Evolutionary conservation across 768 basidiomycete genomes (phyloP).

Genomic region (Xerocomellus chrysenteron): DNA sequence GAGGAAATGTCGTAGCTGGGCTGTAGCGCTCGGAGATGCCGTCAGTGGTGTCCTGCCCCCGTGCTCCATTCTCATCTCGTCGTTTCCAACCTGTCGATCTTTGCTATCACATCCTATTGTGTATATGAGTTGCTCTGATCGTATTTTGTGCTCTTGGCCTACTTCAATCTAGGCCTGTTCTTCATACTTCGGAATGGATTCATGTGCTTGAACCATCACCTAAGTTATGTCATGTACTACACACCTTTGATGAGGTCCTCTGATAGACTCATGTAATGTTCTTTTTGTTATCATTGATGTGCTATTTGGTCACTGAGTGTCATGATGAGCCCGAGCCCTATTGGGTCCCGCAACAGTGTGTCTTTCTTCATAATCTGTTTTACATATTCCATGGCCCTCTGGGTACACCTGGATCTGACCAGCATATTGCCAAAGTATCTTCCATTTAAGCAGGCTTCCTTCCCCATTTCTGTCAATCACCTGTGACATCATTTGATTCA

Average conservation of each 20-base stretch:
- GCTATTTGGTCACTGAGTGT: background rate
- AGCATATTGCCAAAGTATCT: no score
- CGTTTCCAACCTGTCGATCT: background rate
- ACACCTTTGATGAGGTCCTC: background rate
- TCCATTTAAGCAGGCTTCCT: no score
- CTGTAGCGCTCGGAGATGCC: background rate
- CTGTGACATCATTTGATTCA: no score
- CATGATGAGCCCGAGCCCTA: no score
- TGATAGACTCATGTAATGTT: background rate
- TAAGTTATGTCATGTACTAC: background rate
- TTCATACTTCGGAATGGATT: no score
- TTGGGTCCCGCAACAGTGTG: no score
- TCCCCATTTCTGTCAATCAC: no score
- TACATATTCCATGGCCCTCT: no score
- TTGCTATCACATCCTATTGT: background rate
- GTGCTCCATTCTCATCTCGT: background rate
- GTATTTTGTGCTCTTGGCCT: background rate
- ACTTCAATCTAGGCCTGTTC: no score
- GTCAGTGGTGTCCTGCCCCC: background rate
- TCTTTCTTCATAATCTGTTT: no score
- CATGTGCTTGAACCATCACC: background rate
- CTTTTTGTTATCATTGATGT: background rate
- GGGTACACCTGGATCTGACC: no score
- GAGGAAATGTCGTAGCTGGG: slow-evolving; percentile 59
- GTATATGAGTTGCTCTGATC: slow-evolving; percentile 2